A percentile compares a stretch with the other conserved stretches of the same genome.
Evolutionary conservation across 169 alveolate species (phyloP).

Genomic region (Cryptosporidium parvum): DNA sequence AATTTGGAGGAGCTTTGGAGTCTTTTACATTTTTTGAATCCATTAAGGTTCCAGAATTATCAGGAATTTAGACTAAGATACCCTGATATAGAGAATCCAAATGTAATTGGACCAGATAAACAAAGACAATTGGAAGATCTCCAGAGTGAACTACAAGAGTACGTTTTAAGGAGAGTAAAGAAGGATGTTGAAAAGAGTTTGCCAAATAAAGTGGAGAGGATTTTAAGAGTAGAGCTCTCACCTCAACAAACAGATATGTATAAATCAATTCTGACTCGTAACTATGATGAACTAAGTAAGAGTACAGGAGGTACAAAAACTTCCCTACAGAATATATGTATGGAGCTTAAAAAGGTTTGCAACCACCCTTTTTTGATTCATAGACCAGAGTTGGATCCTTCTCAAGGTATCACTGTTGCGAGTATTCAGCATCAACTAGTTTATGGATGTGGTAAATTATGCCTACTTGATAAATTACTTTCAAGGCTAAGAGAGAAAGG

Average conservation of each 20-base stretch:
- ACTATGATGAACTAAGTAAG: conserved; percentile 90
- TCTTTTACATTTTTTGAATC: conserved; percentile 94
- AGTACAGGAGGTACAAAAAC: conserved; percentile 90
- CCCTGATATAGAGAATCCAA: conserved; percentile 88
- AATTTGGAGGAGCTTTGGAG: conserved; percentile 96
- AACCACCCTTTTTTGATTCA: conserved; percentile 98
- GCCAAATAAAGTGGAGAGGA: conserved; percentile 92
- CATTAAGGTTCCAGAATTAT: conserved; percentile 81
- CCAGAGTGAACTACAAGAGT: conserved; percentile 89
- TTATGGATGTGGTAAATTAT: conserved; percentile 93
- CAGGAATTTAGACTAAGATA: conserved; percentile 87
- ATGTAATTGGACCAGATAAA: conserved; percentile 89
- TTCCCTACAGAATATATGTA: conserved; percentile 90
- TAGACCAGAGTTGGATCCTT: conserved; percentile 87
- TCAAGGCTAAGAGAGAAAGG: conserved; percentile 91
- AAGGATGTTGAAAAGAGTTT: conserved; percentile 91
- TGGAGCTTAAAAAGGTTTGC: conserved; percentile 97
- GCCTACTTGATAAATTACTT: conserved; percentile 94
- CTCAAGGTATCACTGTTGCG: conserved; percentile 47
- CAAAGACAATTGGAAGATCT: conserved; percentile 88
- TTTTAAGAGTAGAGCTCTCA: conserved; percentile 90
- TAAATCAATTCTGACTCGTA: conserved; percentile 87
- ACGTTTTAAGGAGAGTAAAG: conserved; percentile 89
- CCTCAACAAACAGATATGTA: conserved; percentile 90
- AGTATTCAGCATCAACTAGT: conserved; percentile 85